Conservation (phyloP, 371 early-diverging fungal genomes). For the Rhizopus delemar region DNA sequence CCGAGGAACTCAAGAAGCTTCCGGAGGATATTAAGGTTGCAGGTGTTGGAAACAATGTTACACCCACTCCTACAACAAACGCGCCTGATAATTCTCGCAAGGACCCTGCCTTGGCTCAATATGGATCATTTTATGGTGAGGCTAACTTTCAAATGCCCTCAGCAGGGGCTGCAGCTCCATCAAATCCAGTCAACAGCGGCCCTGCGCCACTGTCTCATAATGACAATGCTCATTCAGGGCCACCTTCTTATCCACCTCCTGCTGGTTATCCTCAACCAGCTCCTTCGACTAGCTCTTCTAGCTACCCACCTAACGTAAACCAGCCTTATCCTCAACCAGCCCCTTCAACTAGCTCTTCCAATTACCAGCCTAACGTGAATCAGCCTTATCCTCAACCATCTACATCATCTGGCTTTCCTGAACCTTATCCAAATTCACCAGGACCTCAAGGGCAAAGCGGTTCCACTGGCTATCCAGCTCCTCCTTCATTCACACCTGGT, state of each 20-base stretch:
- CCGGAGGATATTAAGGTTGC: slow-evolving; percentile 46
- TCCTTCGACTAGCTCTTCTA: slow-evolving; percentile 6
- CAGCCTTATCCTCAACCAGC: slow-evolving; percentile 1
- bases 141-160: slow-evolving; percentile 2
- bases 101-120: slow-evolving; percentile 23
- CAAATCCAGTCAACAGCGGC: not conserved
- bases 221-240: not conserved
- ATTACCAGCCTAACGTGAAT: not conserved
- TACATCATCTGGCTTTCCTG: slow-evolving; percentile 1
- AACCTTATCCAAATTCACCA: not conserved
- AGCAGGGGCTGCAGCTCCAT: not conserved
- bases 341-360: not conserved
- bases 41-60: slow-evolving; percentile 35
- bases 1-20: slow-evolving; percentile 38
- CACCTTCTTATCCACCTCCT: slow-evolving; percentile 12
- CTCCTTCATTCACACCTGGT: slow-evolving; percentile 5
- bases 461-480: slow-evolving; percentile 4
- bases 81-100: slow-evolving; percentile 17
- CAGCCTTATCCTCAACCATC: slow-evolving; percentile 6
- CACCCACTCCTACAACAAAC: slow-evolving; percentile 17
- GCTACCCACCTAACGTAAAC: not conserved
- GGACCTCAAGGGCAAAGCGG: not conserved
- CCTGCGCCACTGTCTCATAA: not conserved
- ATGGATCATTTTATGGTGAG: slow-evolving; percentile 30
- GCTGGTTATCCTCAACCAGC: slow-evolving; percentile 16